phyloP scores from a whole-genome alignment of 1,284 basidiomycete species.

The Trichosporon ovoides region DNA sequence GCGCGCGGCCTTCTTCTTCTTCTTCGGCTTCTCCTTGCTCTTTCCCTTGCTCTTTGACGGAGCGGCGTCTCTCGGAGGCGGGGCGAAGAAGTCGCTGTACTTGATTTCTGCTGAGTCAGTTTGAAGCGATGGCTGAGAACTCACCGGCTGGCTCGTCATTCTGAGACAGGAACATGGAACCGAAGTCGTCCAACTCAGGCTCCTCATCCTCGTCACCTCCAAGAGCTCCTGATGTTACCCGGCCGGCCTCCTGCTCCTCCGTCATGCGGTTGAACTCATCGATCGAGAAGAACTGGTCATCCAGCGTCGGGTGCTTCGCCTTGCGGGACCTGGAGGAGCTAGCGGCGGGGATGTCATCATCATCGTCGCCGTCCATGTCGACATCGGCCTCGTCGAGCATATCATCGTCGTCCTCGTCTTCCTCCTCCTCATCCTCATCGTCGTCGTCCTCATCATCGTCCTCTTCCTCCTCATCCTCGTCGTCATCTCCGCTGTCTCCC shows the following conservation, averaged over 20 bases:
- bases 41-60: slow-evolving; percentile 30
- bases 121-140: slow-evolving; percentile 13
- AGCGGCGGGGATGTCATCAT: slow-evolving; percentile 24
- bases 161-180: slow-evolving; percentile 44
- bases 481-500: slow-evolving; percentile 53
- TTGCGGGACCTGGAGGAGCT: slow-evolving; percentile 38
- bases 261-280: slow-evolving; percentile 83
- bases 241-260: slow-evolving; percentile 68
- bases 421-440: slow-evolving; percentile 18
- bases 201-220: slow-evolving; percentile 54
- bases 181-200: slow-evolving; percentile 50
- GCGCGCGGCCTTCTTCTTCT: slow-evolving; percentile 46
- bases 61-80: slow-evolving; percentile 35
- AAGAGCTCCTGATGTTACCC: slow-evolving; percentile 59
- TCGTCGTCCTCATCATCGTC: slow-evolving; percentile 22
- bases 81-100: slow-evolving; percentile 61
- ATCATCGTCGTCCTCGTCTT: slow-evolving; percentile 31
- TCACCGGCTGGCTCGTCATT: slow-evolving; percentile 44
- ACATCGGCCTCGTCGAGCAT: slow-evolving; percentile 28
- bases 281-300: slow-evolving; percentile 90
- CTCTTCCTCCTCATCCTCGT: slow-evolving; percentile 33
- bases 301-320: slow-evolving; percentile 60
- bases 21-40: slow-evolving; percentile 27
- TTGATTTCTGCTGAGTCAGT: slow-evolving; percentile 37
- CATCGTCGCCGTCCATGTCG: slow-evolving; percentile 16